Percentiles rank a stretch among this genome's conserved stretches.
Evolutionary conservation across 2,329 filamentous ascomycete genomes (phyloP).

Genomic region (Rutstroemia sydowiana): DNA sequence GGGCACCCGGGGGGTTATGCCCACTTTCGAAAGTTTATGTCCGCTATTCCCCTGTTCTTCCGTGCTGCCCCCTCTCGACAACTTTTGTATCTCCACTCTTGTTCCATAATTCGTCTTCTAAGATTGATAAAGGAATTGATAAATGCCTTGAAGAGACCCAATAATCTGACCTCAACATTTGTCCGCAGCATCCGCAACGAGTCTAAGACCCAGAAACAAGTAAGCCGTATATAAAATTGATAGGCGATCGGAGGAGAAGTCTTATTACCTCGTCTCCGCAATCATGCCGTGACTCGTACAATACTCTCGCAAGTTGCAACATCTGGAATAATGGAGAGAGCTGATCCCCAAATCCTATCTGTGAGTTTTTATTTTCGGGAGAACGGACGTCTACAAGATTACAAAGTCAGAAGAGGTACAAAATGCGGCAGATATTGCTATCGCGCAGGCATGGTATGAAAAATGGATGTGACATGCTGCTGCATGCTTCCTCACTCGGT

Average conservation of each 20-base stretch:
- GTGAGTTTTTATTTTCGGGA: not conserved
- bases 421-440: not conserved
- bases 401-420: not conserved
- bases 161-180: not conserved
- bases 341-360: not conserved
- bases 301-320: not conserved
- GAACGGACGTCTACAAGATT: not conserved
- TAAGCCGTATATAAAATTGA: not conserved
- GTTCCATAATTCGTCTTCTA: slow-evolving; percentile 11
- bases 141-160: not conserved
- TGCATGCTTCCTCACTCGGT: slow-evolving; percentile 10
- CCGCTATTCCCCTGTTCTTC: slow-evolving; percentile 4
- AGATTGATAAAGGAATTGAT: not conserved
- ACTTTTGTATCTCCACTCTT: slow-evolving; percentile 7
- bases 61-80: not conserved
- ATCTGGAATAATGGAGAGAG: not conserved
- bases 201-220: not conserved
- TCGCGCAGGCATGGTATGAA: not conserved
- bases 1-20: not conserved
- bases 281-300: not conserved
- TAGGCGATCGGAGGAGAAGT: not conserved
- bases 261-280: not conserved
- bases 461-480: slow-evolving; percentile 7
- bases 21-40: slow-evolving; percentile 6
- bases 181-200: slow-evolving; percentile 4